phyloP scores from a whole-genome alignment of 352 stramenopile genomes.

The Globisporangium canariense region DNA sequence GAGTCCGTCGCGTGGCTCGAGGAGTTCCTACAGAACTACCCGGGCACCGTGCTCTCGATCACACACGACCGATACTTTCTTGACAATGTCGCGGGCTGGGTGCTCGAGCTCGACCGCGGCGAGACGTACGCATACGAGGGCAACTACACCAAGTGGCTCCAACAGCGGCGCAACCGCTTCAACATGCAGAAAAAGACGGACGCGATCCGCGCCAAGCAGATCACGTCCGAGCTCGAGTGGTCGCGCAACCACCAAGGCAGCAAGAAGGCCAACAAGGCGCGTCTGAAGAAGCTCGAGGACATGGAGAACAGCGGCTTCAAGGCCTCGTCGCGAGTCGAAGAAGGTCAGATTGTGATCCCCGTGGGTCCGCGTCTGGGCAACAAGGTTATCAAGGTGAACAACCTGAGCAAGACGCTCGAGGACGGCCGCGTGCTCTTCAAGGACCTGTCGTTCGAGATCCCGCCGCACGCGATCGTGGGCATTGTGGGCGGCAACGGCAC shows the following conservation, averaged over 20 bases:
- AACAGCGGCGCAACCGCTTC: constrained; percentile 92
- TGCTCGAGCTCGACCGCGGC: constrained; percentile 96
- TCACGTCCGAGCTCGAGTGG: constrained; percentile 94
- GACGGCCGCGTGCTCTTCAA: constrained; percentile 89
- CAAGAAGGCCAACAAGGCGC: constrained; percentile 91
- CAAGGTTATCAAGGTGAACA: constrained; percentile 87
- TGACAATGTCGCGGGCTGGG: constrained; percentile 97
- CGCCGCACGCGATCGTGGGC: constrained; percentile 94
- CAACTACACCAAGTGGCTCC: constrained; percentile 98
- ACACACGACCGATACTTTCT: constrained; percentile 99
- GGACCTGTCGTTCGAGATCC: constrained; percentile 92
- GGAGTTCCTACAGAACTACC: constrained; percentile 95
- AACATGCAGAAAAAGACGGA: constrained; percentile 94
- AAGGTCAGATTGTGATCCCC: constrained; percentile 91
- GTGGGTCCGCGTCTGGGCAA: constrained; percentile 90
- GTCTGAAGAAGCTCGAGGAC: constrained; percentile 90
- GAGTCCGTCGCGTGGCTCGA: constrained; percentile 97
- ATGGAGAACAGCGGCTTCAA: constrained; percentile 71
- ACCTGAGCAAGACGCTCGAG: constrained; percentile 70
- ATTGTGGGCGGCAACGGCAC: constrained; percentile 98
- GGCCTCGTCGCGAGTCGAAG: constrained; percentile 61
- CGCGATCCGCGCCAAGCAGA: constrained; percentile 88
- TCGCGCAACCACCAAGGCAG: constrained; percentile 82
- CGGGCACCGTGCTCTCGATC: constrained; percentile 96
- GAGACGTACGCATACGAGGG: constrained; percentile 97